These are phyloP conservation scores for Debaryomyces fabryi DNA, from an alignment of 1,139 yeast genomes.

Conservation along the genomic window DNA sequence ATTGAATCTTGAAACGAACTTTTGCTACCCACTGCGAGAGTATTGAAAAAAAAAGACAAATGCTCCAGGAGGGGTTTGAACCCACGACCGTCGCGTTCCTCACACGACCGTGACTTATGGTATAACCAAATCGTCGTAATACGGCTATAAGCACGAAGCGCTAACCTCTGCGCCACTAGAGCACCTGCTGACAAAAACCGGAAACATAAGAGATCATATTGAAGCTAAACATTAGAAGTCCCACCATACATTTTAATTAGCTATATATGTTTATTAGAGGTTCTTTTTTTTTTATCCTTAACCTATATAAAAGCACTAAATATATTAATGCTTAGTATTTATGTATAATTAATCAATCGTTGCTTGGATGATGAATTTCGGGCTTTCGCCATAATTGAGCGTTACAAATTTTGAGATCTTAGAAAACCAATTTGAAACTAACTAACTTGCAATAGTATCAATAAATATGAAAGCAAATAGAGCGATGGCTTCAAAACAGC, in stretches of 20 bases:
- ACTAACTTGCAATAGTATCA: not conserved
- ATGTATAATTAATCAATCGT: not conserved
- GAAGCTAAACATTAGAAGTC: not conserved
- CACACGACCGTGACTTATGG: conserved; percentile 59
- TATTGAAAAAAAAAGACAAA: conserved; percentile 44
- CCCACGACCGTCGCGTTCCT: conserved; percentile 64
- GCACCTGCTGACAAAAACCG: conserved; percentile 24
- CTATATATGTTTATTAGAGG: not conserved
- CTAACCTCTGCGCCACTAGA: conserved; percentile 60
- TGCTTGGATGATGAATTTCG: not conserved
- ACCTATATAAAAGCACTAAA: not conserved
- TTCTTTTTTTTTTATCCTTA: not conserved
- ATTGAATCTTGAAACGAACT: no score
- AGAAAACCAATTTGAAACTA: not conserved
- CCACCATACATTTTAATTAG: not conserved
- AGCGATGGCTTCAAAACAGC: conserved; percentile 4
- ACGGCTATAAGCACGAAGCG: conserved; percentile 60
- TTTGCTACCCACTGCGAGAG: no score
- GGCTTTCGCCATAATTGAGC: not conserved
- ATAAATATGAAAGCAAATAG: not conserved
- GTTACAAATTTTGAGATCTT: not conserved
- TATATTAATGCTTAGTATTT: not conserved
- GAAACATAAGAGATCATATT: not conserved
- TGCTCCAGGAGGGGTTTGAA: conserved; percentile 61
- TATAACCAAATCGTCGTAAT: conserved; percentile 51